Percentiles rank a stretch among this genome's conserved stretches.
These are phyloP conservation scores for Mycosarcoma mackinlayi DNA, from an alignment of 1,284 basidiomycete genomes.

Conservation along the genomic window DNA sequence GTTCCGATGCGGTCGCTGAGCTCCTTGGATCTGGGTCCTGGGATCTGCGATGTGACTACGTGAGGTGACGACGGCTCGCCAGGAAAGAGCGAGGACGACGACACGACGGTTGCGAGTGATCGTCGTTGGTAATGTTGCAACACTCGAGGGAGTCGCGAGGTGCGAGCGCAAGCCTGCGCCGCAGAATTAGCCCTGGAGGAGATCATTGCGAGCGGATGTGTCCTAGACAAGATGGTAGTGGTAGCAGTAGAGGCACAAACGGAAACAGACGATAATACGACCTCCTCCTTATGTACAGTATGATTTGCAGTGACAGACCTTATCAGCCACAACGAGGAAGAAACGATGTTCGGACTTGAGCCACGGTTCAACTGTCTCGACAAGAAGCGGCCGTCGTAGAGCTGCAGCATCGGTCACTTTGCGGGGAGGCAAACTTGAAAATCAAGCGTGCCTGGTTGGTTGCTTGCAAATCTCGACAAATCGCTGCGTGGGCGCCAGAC, in stretches of 20 bases:
- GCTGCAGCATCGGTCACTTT: neutral
- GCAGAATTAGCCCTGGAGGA: constrained; percentile 13
- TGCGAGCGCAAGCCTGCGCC: constrained; percentile 16
- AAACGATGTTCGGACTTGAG: constrained; percentile 9
- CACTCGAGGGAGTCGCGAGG: constrained; percentile 2
- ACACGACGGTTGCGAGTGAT: constrained; percentile 30
- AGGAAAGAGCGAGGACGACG: constrained; percentile 53
- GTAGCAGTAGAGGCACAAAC: neutral
- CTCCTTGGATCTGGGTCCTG: constrained; percentile 64
- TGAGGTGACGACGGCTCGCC: constrained; percentile 59
- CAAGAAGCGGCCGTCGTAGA: neutral
- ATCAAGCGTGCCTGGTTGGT: constrained; percentile 5
- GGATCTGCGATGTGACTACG: constrained; percentile 56
- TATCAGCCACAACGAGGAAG: neutral
- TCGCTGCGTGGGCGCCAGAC: constrained; percentile 15
- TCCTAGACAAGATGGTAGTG: neutral
- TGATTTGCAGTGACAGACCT: neutral
- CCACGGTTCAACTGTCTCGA: constrained; percentile 8
- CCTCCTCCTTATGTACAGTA: constrained; percentile 1
- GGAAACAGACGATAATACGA: neutral
- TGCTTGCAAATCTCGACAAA: neutral
- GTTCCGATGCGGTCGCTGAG: constrained; percentile 64
- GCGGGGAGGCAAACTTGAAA: constrained; percentile 5
- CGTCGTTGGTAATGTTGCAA: constrained; percentile 25
- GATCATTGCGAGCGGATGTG: constrained; percentile 15